phyloP scores from a whole-genome alignment of 2,329 filamentous ascomycete genomes.

The Botryotinia globosa region DNA sequence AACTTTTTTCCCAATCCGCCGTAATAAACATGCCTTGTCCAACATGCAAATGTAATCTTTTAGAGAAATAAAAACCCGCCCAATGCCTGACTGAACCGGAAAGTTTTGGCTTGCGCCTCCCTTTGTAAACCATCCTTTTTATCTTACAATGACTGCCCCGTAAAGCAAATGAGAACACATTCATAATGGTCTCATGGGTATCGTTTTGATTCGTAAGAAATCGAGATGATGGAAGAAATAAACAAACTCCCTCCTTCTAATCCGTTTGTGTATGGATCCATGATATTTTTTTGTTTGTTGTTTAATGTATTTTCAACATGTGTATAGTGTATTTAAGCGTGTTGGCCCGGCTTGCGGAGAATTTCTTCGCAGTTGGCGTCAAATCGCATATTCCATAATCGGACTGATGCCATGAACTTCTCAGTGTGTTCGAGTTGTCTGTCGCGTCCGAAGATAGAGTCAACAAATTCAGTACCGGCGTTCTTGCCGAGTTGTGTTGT shows the following conservation, averaged over 20 bases:
- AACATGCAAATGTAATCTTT: slow-evolving; percentile 20
- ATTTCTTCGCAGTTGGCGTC: slow-evolving; percentile 95
- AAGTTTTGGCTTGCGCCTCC: slow-evolving; percentile 21
- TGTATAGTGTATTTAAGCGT: slow-evolving; percentile 22
- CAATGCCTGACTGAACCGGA: slow-evolving; percentile 22
- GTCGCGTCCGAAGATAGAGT: slow-evolving; percentile 91
- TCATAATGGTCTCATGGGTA: slow-evolving; percentile 20
- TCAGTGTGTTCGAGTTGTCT: slow-evolving; percentile 86
- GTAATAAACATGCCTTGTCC: slow-evolving; percentile 4
- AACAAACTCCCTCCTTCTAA: slow-evolving; percentile 22
- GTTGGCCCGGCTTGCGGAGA: slow-evolving; percentile 53
- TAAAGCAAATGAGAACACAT: slow-evolving; percentile 21
- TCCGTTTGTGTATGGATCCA: slow-evolving; percentile 16
- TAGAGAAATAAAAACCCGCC: slow-evolving; percentile 10
- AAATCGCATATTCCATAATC: slow-evolving; percentile 81
- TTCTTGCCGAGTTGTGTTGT: slow-evolving; percentile 79
- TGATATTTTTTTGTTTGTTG: slow-evolving; percentile 10
- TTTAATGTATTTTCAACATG: slow-evolving; percentile 24
- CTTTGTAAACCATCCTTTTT: slow-evolving; percentile 22
- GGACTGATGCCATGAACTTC: slow-evolving; percentile 73
- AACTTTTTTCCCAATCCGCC: slow-evolving; percentile 20
- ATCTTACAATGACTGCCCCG: slow-evolving; percentile 22
- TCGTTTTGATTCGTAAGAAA: slow-evolving; percentile 23
- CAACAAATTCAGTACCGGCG: slow-evolving; percentile 90
- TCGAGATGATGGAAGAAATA: slow-evolving; percentile 22